Conservation (phyloP, 163 green algal species). For the Coccomyxa subellipsoidea region DNA sequence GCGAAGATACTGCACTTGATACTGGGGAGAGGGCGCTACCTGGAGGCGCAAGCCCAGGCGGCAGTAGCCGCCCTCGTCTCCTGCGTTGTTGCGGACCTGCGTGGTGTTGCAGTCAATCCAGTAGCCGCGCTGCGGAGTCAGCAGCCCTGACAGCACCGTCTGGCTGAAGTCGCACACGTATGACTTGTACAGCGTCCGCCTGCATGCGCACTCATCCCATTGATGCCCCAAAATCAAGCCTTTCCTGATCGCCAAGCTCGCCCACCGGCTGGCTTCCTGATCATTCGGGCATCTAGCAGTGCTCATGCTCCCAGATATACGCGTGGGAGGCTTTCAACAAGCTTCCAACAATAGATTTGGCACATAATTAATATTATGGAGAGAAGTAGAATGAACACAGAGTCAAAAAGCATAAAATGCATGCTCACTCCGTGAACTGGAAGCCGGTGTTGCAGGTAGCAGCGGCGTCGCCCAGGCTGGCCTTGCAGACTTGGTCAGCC, state of each 20-base stretch:
- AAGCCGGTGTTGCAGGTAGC: slow-evolving; percentile 27
- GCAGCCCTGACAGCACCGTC: slow-evolving; percentile 25
- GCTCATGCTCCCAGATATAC: no score
- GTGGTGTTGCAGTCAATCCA: slow-evolving; percentile 49
- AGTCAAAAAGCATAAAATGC: no score
- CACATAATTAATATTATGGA: no score
- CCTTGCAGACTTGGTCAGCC: slow-evolving; percentile 26
- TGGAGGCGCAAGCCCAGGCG: slow-evolving; percentile 27
- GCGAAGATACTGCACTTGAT: no score
- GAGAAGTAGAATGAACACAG: no score
- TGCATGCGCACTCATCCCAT: no score
- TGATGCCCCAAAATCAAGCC: no score
- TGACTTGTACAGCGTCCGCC: slow-evolving; percentile 33
- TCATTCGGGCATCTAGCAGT: no score
- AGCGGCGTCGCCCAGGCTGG: slow-evolving; percentile 2
- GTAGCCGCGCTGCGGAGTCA: slow-evolving; percentile 30
- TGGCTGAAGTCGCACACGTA: slow-evolving; percentile 39
- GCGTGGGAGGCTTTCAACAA: no score
- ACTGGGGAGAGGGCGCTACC: neutral
- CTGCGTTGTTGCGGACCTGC: neutral
- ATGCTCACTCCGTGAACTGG: slow-evolving; percentile 18
- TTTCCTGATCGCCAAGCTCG: no score
- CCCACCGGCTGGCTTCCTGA: no score
- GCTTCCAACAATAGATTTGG: no score
- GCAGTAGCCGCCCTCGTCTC: neutral